These are phyloP conservation scores for Ogataea minuta DNA, from an alignment of 805 yeast species.

Conservation along the genomic window DNA sequence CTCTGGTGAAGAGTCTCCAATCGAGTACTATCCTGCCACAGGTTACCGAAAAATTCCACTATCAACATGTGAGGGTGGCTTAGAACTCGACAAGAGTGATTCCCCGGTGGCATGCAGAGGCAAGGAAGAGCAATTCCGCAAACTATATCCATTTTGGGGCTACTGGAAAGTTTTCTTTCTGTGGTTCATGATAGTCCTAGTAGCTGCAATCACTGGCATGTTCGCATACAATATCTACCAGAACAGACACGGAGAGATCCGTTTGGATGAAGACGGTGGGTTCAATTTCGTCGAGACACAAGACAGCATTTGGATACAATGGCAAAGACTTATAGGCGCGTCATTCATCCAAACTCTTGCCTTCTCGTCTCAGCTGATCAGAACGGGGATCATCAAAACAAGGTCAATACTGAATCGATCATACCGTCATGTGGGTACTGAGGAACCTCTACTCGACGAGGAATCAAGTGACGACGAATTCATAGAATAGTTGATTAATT, in stretches of 20 bases:
- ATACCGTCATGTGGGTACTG: neutral
- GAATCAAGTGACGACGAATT: slow-evolving; percentile 8
- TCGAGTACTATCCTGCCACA: slow-evolving; percentile 76
- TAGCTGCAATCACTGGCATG: slow-evolving; percentile 43
- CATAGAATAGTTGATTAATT: slow-evolving; percentile 1
- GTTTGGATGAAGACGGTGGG: slow-evolving; percentile 65
- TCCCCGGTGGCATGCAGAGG: slow-evolving; percentile 80
- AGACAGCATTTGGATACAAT: slow-evolving; percentile 15
- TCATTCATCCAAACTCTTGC: slow-evolving; percentile 35
- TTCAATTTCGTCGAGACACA: slow-evolving; percentile 33
- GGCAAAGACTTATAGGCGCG: slow-evolving; percentile 23
- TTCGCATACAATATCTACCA: slow-evolving; percentile 23
- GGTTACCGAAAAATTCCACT: slow-evolving; percentile 84
- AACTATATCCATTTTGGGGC: slow-evolving; percentile 50
- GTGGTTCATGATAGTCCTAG: slow-evolving; percentile 53
- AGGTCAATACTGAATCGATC: slow-evolving; percentile 1
- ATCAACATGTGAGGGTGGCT: slow-evolving; percentile 81
- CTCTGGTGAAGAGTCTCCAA: slow-evolving; percentile 47
- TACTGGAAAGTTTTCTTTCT: slow-evolving; percentile 42
- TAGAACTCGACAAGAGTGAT: slow-evolving; percentile 53
- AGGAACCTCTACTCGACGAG: neutral
- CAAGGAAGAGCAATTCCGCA: slow-evolving; percentile 61
- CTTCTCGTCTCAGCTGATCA: slow-evolving; percentile 22
- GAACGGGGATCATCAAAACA: slow-evolving; percentile 4
- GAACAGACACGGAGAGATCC: slow-evolving; percentile 70